These are phyloP conservation scores for Phoma sp. DNA, from an alignment of 2,329 filamentous ascomycete genomes.

Conservation along the genomic window DNA sequence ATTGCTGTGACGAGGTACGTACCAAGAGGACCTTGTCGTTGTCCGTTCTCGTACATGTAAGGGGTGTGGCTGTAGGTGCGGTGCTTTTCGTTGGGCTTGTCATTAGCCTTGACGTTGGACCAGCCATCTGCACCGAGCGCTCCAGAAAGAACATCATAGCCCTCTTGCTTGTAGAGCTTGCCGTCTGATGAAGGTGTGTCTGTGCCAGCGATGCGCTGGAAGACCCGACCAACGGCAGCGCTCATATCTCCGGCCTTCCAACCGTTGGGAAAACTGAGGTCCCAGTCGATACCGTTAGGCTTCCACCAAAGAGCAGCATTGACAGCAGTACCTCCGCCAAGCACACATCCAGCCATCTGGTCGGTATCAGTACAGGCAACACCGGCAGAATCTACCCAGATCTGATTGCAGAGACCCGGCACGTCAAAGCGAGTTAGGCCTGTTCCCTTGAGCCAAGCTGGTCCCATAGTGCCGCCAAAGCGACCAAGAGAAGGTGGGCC, in stretches of 20 bases:
- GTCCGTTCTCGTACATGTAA: constrained; percentile 71
- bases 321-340: constrained; percentile 71
- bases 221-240: constrained; percentile 66
- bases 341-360: constrained; percentile 74
- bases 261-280: constrained; percentile 73
- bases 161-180: constrained; percentile 69
- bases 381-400: constrained; percentile 68
- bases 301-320: constrained; percentile 75
- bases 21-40: constrained; percentile 72
- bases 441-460: constrained; percentile 66
- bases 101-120: constrained; percentile 66
- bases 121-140: constrained; percentile 68
- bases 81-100: constrained; percentile 68
- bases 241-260: constrained; percentile 72
- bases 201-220: constrained; percentile 73
- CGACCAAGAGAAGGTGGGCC: constrained; percentile 65
- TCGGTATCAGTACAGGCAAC: constrained; percentile 74
- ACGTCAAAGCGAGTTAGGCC: constrained; percentile 74
- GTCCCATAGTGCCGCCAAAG: constrained; percentile 67
- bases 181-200: constrained; percentile 70
- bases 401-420: constrained; percentile 73
- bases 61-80: constrained; percentile 67
- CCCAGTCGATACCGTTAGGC: constrained; percentile 70
- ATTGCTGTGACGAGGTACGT: constrained; percentile 72
- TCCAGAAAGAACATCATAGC: constrained; percentile 66